Evolutionary conservation across 306 rosid species (phyloP), one percentile per base, ranked within the genome.

Genomic region (Lathyrus aphaca): DNA sequence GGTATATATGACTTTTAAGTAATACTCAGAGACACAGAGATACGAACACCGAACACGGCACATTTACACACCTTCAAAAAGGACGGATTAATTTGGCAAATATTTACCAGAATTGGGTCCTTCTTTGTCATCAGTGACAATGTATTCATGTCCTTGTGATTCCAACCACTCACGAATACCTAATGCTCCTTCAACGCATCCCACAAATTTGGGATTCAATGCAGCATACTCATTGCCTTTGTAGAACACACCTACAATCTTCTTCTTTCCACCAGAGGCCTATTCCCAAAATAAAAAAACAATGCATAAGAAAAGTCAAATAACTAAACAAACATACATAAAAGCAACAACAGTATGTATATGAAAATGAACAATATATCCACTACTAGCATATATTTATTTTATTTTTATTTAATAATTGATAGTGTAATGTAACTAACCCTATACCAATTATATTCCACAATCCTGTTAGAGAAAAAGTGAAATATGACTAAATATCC

Each of bases 221-320:
- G 88, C 37, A 53, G 97, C 97, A 61, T 84, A 94, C 54, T 94
- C 96, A 32, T 84, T 84, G 23, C 90, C 98, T 81, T 84, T 94
- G 88, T 94, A 94, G 80, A 94, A 90, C 45, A 94, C 97, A 30
- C 97, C 98, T 3, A 94, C 98, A 12, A 94, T 94, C 88, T 94
- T 94, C 82, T 93, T 93, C 80, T 75, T 84, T 60, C 82, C 96
- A n/a, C 53, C 14, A 14, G 19, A 42, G 38, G 69, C 69, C 69
- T 64, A 19, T 64, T 64, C 14, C 12, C 53, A 42, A 63, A 30
- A n/a, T 23, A 27, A 19, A 66, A 66, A 4, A 6, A 3, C 2
- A 29, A 40, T 66, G 45, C 54, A 62, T 39, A 62, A 38, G 48
- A 21, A 42, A 18, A 64, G 4, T 16, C 32, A 11, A 62, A 30